Percentiles rank a stretch among this genome's conserved stretches.
Conservation (phyloP, 2,329 filamentous ascomycete species). For the Pseudogymnoascus sp. region DNA sequence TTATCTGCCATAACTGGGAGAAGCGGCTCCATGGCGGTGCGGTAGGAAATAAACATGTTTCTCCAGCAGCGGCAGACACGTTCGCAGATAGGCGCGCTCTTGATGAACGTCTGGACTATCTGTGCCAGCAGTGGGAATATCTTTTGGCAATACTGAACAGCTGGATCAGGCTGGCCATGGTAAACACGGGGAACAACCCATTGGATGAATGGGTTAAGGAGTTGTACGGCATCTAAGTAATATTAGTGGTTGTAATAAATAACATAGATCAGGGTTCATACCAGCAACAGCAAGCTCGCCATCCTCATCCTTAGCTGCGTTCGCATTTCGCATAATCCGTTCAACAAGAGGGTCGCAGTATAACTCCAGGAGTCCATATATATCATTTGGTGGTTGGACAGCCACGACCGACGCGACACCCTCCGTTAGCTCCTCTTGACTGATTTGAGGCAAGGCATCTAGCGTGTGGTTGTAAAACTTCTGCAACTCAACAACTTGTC, state of each 20-base stretch:
- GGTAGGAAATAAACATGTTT: constrained; percentile 93
- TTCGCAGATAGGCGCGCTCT: constrained; percentile 84
- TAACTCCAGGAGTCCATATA: constrained; percentile 79
- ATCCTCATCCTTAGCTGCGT: constrained; percentile 74
- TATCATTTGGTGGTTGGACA: constrained; percentile 71
- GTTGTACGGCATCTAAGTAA: constrained; percentile 70
- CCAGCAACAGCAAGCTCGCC: constrained; percentile 80
- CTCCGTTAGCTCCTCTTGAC: constrained; percentile 94
- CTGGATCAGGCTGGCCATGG: constrained; percentile 71
- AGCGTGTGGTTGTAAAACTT: constrained; percentile 87
- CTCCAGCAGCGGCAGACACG: constrained; percentile 92
- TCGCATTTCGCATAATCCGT: constrained; percentile 78
- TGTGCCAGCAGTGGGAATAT: constrained; percentile 82
- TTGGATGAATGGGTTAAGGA: constrained; percentile 87
- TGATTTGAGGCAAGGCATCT: constrained; percentile 75
- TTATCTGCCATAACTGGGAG: constrained; percentile 82
- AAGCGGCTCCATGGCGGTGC: constrained; percentile 79
- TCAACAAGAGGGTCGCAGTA: constrained; percentile 89
- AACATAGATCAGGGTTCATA: constrained; percentile 35
- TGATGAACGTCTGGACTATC: constrained; percentile 80
- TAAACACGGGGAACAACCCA: constrained; percentile 67
- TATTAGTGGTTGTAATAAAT: background rate
- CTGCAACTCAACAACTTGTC: constrained; percentile 79
- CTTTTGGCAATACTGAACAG: constrained; percentile 93
- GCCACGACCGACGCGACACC: constrained; percentile 89